A percentile compares a stretch with the other conserved stretches of the same genome.
Conservation (phyloP, 257 asterid genomes). For the Sherardia arvensis region DNA sequence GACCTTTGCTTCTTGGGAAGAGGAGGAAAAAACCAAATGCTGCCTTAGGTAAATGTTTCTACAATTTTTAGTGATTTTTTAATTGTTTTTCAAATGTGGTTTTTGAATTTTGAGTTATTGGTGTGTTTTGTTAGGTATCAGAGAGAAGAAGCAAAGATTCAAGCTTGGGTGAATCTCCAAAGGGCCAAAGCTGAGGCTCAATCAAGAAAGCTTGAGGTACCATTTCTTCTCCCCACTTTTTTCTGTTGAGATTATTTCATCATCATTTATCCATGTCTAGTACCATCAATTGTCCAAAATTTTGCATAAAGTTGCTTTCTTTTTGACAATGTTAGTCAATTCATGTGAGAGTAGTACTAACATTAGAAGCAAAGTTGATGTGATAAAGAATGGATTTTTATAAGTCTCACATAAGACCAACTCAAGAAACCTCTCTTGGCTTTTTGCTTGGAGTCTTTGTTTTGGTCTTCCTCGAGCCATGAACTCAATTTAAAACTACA, state of each 20-base stretch:
- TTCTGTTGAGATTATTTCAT: not conserved
- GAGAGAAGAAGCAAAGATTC: slow-evolving; percentile 92
- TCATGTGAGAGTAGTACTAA: not conserved
- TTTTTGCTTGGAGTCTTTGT: slow-evolving; percentile 17
- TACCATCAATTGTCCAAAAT: not conserved
- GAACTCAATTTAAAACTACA: slow-evolving; percentile 22
- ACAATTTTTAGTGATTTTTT: not conserved
- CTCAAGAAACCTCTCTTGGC: slow-evolving; percentile 19
- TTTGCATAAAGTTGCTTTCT: not conserved
- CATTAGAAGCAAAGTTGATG: not conserved
- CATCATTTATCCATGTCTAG: not conserved
- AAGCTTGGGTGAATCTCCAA: slow-evolving; percentile 96
- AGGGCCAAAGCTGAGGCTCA: slow-evolving; percentile 98
- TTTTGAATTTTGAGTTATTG: slow-evolving; percentile 1
- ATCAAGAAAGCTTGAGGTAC: slow-evolving; percentile 94
- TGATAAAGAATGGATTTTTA: not conserved
- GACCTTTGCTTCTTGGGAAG: slow-evolving; percentile 61
- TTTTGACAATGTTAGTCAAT: not conserved
- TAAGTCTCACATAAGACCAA: too few species aligned
- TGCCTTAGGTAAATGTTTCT: slow-evolving; percentile 53
- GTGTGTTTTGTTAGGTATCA: slow-evolving; percentile 56
- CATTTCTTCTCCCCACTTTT: not conserved
- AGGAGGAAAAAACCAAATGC: slow-evolving; percentile 70
- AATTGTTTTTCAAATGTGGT: not conserved
- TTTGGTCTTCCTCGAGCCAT: slow-evolving; percentile 59